Base-by-base conservation (phyloP, 257 asterid genomes). In the Solanum chaucha region DNA sequence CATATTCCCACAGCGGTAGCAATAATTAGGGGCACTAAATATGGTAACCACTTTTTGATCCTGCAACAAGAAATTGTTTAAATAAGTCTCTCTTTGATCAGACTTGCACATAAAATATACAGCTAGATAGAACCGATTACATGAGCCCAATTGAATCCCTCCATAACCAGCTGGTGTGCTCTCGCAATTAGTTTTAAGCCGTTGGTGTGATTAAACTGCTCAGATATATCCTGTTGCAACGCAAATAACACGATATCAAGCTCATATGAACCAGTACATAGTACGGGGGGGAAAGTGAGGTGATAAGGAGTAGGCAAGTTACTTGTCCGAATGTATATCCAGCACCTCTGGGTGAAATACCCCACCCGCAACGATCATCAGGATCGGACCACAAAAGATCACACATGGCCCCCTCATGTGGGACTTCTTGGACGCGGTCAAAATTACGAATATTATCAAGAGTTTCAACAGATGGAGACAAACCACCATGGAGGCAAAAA, bases 161-260 rank as follows among this genome's bases (percentile, higher is more conserved):
- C 98, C 98, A 95, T 95, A 87, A 95, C 98, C 88, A 95, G 90
- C 93, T 95, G 98, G 86, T 95, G 98, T 1, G 98, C 98, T 91
- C 98, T 90, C 46, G 95, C 98, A 89, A 94, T 95, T 71, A 95
- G 95, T 92, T 93, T 95, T 90, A 95, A 92, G 86, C 90, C 91
- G 89, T 94, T 94, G 13, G 96, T 91, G 61, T 93, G 96, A 89
- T 95, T 93, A 72, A 95, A 95, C 88, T 95, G 96, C 94, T 94
- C 98, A 0, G 98, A 95, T 90, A 95, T 95, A 86, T 95, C 98
- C 98, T 95, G 96, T 87, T 65, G 64, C 88, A 67, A 86, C 55
- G 35, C 81, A 81, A 48, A 46, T 75, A 81, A 81, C 85, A 81
- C 41, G 1, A 81, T 48, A 48, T 48, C 41, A 48, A 81, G 30